Base-by-base conservation (phyloP, 192 early-diverging fungal species). In the Podila horticola region DNA sequence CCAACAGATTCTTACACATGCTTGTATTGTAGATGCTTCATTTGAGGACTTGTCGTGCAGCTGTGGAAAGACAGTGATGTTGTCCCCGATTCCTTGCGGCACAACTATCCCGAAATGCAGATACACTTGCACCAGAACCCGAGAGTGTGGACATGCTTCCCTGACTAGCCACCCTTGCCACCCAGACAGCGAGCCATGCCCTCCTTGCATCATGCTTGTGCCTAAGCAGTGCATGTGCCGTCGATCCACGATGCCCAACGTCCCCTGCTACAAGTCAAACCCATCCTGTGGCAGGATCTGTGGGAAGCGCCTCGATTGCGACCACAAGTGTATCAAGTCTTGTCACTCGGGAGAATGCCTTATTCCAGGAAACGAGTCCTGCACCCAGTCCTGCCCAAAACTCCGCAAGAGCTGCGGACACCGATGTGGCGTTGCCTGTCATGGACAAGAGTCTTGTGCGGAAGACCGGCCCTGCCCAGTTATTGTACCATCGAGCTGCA, bases 11-110 rank as follows among this genome's bases (percentile, higher is more conserved):
- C 1, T 15, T 5, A 33, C 36, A 24, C n/a, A 19, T 29, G 55
- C 17, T 58, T 45, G 19, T 66, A 4, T 68, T 65, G 31, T 69
- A 83, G 87, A 90, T 61, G 93, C 95, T 2, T 88, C 88, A 15
- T 94, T 95, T 81, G 94, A 93, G 29, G 95, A 97, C 70, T 83
- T 96, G 11, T 83, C 92, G 15, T 99, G 97, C 65, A 84, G 91
- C 31, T 99, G 97, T 81, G 96, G 96, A 29, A 86, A 88, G 12
- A 95, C 96, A 0, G 88, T 90, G 17, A 60, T 95, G 30, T 84
- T 90, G 64, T 92, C 97, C 30, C 97, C 97, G 3, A 93, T 98
- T 69, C 85, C 93, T 20, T 99, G 97, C 70, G 94, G 94, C 1
- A 91, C 93, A 2, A 70, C 84, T 36, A 87, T 94, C 19, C 97